Evolutionary conservation across 2,329 filamentous ascomycete genomes (phyloP), one percentile per base, ranked within the genome.

Genomic region (Fonsecaea nubica): DNA sequence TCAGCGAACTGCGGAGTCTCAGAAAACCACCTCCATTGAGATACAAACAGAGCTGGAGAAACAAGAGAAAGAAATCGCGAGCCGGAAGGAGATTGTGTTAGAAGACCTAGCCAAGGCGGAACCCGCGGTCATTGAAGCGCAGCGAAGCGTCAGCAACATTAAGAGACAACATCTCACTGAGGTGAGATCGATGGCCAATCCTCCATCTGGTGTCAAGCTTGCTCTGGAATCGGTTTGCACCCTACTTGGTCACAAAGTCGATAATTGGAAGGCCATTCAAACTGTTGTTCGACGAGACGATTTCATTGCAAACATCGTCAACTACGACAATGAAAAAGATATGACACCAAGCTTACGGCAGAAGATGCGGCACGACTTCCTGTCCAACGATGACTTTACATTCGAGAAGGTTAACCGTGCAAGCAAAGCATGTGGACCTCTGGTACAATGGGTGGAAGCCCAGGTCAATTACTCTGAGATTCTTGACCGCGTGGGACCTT

Each of bases 381-480:
- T 99, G 68, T 93, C 92, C 13, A 95, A 96, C 77, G 90, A 94
- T 4, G 93, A 98, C 66, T 99, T 98, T 79, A 97, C 93, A 0
- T 96, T 93, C 74, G 95, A 99, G 77, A 92, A 92, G 78, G 95
- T 97, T 78, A 96, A 97, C 79, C 92, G 93, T 74, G 95, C 95
- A 68, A 96, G 92, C 81, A 97, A 95, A 82, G 95, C 95, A 55
- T 99, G 95, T 78, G 96, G 95, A 75, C 96, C 95, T 32, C 85
- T 99, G 13, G 94, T 99, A 18, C 93, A 97, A 76, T 99, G 95
- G 95, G 94, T 97, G 2, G 87, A 92, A 77, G 96, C 95, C 21
- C 95, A 99, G 80, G 95, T 99, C 76, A 93, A 92, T 75, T 99
- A 97, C 79, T 97, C 94, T n/a, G 93, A 95, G 72, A 99, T 99